Base-by-base conservation (phyloP, 495 filamentous ascomycete genomes). In the Penicillium cosmopolitanum region DNA sequence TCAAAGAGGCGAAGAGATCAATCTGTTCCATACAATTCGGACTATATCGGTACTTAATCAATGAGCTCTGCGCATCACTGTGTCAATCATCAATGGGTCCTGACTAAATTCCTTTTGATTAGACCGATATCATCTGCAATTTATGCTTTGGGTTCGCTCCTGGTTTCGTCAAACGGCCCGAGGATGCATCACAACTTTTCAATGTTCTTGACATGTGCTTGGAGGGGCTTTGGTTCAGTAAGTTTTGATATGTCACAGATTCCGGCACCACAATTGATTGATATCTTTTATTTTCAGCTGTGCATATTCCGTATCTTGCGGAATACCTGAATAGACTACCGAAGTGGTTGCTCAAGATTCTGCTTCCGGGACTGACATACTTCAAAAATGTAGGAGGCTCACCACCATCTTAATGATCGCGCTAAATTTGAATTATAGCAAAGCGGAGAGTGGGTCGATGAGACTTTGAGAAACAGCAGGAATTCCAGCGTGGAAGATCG, bases 181-280 rank as follows among this genome's bases (percentile, higher is more conserved):
- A 28, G 15, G 46, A 48, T 9, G 18, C 46, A 23, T 25, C 18
- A 1, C 6, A 48, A 28, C 46, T 48, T 13, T 28, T 48, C 46
- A 5, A n/a, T 48, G 46, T 48, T 48, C 46, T 48, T 48, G 46
- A 48, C 23, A 48, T 48, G 46, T 48, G 46, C 15, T n/a, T 48
- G 46, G 46, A 48, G 15, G 46, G 46, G 18, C 19, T 48, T 28
- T 48, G 46, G 46, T 48, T 25, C 21, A 48, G 46, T 48, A 28
- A 48, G 46, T 31, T 31, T 25, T 31, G 9, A 18, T 6, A n/a
- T 28, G 9, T 4, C n/a, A 5, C 10, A 11, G 13, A 28, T 15
- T 4, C 21, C 46, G 4, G 10, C 7, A 48, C 9, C 18, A 28
- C 4, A 48, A 5, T 13, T 19, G 21, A 48, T n/a, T 48, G 11